Evolutionary conservation across 2,329 filamentous ascomycete species (phyloP).

Genomic region (Aspergillus fijiensis): DNA sequence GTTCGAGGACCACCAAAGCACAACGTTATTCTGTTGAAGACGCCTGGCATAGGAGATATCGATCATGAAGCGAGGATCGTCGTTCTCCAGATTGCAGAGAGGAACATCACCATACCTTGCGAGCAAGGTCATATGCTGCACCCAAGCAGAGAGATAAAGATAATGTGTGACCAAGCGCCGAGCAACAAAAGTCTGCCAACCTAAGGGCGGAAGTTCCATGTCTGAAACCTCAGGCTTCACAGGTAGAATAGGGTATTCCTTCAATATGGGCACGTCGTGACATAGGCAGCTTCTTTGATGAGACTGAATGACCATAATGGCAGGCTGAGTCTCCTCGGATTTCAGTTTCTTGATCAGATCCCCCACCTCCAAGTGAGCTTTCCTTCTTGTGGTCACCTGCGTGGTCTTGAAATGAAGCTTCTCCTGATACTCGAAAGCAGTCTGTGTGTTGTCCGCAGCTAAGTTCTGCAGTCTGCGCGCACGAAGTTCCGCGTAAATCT

Average conservation of each 20-base stretch:
- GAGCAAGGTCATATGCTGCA: slow-evolving; percentile 81
- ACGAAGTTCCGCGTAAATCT: slow-evolving; percentile 78
- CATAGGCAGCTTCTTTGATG: slow-evolving; percentile 76
- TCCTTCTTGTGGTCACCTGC: slow-evolving; percentile 84
- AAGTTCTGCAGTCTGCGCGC: slow-evolving; percentile 62
- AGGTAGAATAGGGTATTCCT: slow-evolving; percentile 78
- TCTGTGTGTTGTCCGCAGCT: slow-evolving; percentile 70
- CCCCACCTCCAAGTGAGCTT: slow-evolving; percentile 82
- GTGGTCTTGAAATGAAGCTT: slow-evolving; percentile 80
- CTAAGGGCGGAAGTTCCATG: slow-evolving; percentile 82
- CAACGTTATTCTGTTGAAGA: slow-evolving; percentile 85
- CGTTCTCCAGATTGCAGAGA: slow-evolving; percentile 89
- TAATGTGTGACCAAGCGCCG: slow-evolving; percentile 86
- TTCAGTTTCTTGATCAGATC: slow-evolving; percentile 88
- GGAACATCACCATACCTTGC: slow-evolving; percentile 92
- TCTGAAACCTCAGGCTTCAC: slow-evolving; percentile 81
- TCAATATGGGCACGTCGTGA: slow-evolving; percentile 80
- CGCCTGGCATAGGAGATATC: slow-evolving; percentile 92
- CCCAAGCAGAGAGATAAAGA: slow-evolving; percentile 87
- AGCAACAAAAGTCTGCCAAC: slow-evolving; percentile 88
- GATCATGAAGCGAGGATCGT: slow-evolving; percentile 92
- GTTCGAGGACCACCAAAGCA: slow-evolving; percentile 93
- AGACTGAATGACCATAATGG: slow-evolving; percentile 87
- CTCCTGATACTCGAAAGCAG: slow-evolving; percentile 83
- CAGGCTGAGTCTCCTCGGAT: slow-evolving; percentile 76